Evolutionary conservation across 257 asterid genomes (phyloP).

Genomic region (Solanum etuberosum): DNA sequence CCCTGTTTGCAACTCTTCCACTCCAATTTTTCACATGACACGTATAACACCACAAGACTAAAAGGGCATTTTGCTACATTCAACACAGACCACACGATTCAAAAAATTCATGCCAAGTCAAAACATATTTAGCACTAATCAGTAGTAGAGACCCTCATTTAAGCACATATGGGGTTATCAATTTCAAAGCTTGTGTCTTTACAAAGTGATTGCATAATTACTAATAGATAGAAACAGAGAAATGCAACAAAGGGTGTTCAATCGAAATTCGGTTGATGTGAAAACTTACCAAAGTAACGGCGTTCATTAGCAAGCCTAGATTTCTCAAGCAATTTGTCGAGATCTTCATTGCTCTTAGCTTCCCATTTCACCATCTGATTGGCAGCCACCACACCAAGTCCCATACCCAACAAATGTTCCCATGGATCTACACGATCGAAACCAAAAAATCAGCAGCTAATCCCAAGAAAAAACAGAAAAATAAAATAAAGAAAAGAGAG

Average conservation of each 20-base stretch:
- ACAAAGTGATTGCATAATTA: background rate
- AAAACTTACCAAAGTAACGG: slow-evolving; percentile 74
- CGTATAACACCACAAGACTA: background rate
- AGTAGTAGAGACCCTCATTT: background rate
- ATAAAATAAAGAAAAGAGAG: background rate
- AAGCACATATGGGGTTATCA: background rate
- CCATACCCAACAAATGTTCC: slow-evolving; percentile 98
- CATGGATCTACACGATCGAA: slow-evolving; percentile 67
- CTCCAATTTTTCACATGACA: background rate
- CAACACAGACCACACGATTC: background rate
- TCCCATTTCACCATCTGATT: slow-evolving; percentile 90
- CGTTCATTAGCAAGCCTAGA: slow-evolving; percentile 85
- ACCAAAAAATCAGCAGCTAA: background rate
- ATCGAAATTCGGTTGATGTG: background rate
- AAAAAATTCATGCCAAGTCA: background rate
- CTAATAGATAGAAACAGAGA: background rate
- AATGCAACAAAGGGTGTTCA: background rate
- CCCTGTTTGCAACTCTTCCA: background rate
- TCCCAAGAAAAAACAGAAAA: background rate
- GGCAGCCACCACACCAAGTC: slow-evolving; percentile 71
- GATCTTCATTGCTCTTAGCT: slow-evolving; percentile 65
- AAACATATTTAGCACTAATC: background rate
- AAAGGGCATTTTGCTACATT: background rate
- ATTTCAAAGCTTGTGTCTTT: background rate
- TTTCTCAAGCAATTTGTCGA: slow-evolving; percentile 66